Base-by-base conservation (phyloP, 164 flowering plant species). In the Vitis riparia region DNA sequence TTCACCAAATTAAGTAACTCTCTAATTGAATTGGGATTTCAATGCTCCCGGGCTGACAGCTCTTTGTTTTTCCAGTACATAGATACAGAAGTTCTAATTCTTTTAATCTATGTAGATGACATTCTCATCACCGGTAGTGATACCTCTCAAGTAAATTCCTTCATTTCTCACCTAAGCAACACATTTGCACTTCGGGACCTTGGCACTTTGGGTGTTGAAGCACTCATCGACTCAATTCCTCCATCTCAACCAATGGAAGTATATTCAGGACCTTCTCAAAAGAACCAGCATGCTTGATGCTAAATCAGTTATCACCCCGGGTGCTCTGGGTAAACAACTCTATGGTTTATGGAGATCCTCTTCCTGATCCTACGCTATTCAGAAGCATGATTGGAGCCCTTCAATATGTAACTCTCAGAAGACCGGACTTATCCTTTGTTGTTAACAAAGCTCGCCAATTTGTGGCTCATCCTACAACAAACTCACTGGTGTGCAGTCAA, bases 361-460 rank as follows among this genome's bases (percentile, higher is more conserved):
- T 57, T 8, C 14, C 60, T 30, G n/a, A 70, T 55, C 51, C 69
- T 5, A 59, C 62, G 0, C 3, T 29, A 0, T 70, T 60, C 44
- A 9, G 67, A 14, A 4, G 47, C 12, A 48, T 68, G 5, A 66
- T 71, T 58, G 73, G 73, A 1, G 62, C 69, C 1, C 11, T 75
- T 3, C 71, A 68, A 44, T 68, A 68, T 6, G 15, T 44, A 2
- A 29, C 71, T 13, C 49, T 65, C 17, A 75, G 69, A 0, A 30
- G 71, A 6, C 79, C 70, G 5, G 69, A 76, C 11, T 2, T 72
- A 0, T 7, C 61, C 27, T 64, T 11, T 44, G 11, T 50, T 14
- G 68, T 71, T 1, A 68, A 64, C 17, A 4, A 4, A 5, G 44
- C 62, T 11, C 13, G 59, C 11, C 71, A 77, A 55, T 69, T 51